These are phyloP conservation scores for Mycotypha africana DNA, from an alignment of 371 early-diverging fungal genomes.

Conservation along the genomic window DNA sequence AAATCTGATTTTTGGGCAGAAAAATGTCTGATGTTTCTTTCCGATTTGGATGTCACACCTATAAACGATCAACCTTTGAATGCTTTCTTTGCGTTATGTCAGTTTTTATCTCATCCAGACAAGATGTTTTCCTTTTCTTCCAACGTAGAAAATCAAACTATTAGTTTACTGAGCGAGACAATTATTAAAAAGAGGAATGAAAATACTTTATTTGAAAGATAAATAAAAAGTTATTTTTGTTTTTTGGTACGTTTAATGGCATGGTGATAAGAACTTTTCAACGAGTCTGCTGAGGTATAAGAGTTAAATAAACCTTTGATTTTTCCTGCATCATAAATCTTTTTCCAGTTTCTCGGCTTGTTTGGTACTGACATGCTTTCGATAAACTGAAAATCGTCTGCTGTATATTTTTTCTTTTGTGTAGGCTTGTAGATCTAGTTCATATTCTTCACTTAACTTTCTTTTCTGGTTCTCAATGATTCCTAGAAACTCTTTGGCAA, in stretches of 20 bases:
- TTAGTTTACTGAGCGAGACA: slow-evolving; percentile 6
- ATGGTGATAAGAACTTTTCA: not conserved
- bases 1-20: slow-evolving; percentile 19
- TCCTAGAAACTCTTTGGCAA: not conserved
- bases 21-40: slow-evolving; percentile 18
- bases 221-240: slow-evolving; percentile 7
- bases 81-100: slow-evolving; percentile 16
- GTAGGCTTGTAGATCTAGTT: not conserved
- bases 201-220: slow-evolving; percentile 9
- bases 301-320: not conserved
- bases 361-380: not conserved
- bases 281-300: not conserved
- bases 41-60: slow-evolving; percentile 14
- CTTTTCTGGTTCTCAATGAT: not conserved
- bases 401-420: not conserved
- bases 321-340: not conserved
- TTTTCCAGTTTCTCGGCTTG: not conserved
- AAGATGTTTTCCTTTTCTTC: slow-evolving; percentile 9
- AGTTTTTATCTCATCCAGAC: slow-evolving; percentile 13
- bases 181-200: slow-evolving; percentile 7
- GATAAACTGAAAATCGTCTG: not conserved
- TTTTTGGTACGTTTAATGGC: slow-evolving; percentile 1
- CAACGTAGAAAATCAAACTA: slow-evolving; percentile 13
- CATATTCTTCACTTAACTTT: not conserved
- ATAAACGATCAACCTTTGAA: slow-evolving; percentile 9